phyloP scores from a whole-genome alignment of 2,329 filamentous ascomycete genomes.

The Alternaria viburni region DNA sequence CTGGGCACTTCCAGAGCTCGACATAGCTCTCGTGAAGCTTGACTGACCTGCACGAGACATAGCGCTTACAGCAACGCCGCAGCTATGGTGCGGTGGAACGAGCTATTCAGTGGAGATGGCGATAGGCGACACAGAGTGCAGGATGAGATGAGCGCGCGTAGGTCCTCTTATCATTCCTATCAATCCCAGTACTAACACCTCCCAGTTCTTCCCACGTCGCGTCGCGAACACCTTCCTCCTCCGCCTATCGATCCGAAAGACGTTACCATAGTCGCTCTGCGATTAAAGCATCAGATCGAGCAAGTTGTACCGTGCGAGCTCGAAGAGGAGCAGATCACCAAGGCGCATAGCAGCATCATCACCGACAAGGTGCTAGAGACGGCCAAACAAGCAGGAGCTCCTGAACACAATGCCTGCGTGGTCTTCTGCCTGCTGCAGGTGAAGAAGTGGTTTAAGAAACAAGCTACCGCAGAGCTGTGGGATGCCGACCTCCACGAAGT shows the following conservation, averaged over 20 bases:
- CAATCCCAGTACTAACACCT: constrained; percentile 10
- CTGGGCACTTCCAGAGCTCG: not conserved
- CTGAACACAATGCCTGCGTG: constrained; percentile 77
- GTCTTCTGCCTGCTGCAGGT: constrained; percentile 82
- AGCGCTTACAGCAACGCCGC: not conserved
- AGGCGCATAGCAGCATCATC: constrained; percentile 84
- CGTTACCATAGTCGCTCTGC: constrained; percentile 88
- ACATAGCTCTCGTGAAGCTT: not conserved
- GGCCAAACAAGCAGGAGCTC: constrained; percentile 79
- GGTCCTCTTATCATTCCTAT: constrained; percentile 15
- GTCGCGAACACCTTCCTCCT: constrained; percentile 63
- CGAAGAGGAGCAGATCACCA: constrained; percentile 74
- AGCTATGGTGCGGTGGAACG: constrained; percentile 49
- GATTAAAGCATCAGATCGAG: constrained; percentile 89
- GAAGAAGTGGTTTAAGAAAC: constrained; percentile 77
- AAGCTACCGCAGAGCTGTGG: constrained; percentile 84
- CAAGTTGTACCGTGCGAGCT: constrained; percentile 90
- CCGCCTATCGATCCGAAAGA: constrained; percentile 76
- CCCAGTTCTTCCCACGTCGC: constrained; percentile 68
- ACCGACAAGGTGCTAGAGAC: constrained; percentile 79
- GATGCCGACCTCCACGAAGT: constrained; percentile 84
- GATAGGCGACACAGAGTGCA: constrained; percentile 48
- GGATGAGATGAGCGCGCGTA: constrained; percentile 52
- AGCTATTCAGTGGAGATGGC: constrained; percentile 46
- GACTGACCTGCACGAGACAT: not conserved